Base-by-base conservation (phyloP, 805 yeast genomes). In the Isabelozyma heimii region DNA sequence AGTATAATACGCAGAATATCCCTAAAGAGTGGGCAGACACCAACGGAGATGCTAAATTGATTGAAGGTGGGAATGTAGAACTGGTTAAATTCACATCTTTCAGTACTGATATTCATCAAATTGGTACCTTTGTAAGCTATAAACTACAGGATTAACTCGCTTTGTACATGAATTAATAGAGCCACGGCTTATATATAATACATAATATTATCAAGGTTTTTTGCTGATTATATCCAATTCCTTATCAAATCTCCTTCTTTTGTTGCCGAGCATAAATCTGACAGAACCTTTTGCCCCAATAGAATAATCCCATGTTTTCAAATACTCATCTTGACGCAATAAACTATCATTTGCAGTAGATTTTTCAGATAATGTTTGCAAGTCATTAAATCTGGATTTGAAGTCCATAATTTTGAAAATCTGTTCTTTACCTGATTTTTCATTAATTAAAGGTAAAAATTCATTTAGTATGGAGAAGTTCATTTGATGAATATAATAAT, bases 1-100 rank as follows among this genome's bases (percentile, higher is more conserved):
- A 70, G 37, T 62, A 65, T 43, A 60, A 59, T 26, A 48, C 67
- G 5, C 80, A 85, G 3, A 76, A 76, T 45, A 84, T 87, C 2
- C 96, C 97, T 0, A 68, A 75, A 10, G 95, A 89, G 57, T 91
- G 97, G 97, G 81, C 83, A 9, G 96, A 90, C 62, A 79, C 90
- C 2, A 53, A 67, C 43, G 73, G 73, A 2, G 89, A 84, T 57
- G 75, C 81, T 2, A 79, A 80, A 54, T 77, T 80, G 40, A 70
- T 83, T 7, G 70, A 69, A 8, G 82, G 83, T 37, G 65, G 63
- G 12, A 78, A 79, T 1, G 70, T 73, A 2, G 96, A 91, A 54
- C 70, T 73, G 28, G 96, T 91, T 12, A 77, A 80, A 55, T 83
- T 91, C 56, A 76, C 85, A 47, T 75, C 83, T 16, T 87, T 91